Evolutionary conservation across 2,329 filamentous ascomycete genomes (phyloP), one percentile per base, ranked within the genome.

Genomic region (Colletotrichum magnum): DNA sequence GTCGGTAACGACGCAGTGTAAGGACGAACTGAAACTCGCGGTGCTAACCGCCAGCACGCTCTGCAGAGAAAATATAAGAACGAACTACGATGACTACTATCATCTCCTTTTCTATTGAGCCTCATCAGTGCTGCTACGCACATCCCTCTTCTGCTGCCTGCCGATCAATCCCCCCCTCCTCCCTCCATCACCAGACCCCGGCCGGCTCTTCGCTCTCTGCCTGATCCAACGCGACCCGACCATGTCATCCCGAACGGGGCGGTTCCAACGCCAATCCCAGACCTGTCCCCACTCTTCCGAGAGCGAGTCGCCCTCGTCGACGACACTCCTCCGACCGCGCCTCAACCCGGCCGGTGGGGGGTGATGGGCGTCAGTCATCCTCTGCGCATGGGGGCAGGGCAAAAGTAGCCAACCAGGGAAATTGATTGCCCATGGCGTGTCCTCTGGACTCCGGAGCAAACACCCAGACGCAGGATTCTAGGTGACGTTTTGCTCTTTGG

Each of bases 121-220:
- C 32, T 36, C 32, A 36, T 36, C 32, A 36, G 32, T 36, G 1
- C 10, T 36, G 32, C 32, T 36, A 2, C 21, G 3, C 21, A 24
- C 50, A 39, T 54, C 32, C 50, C 39, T 50, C 28, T 26, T 54
- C 51, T 54, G 59, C 26, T 54, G 59, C 59, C 59, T 54, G 59
- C 50, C 39, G 50, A 62, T 62, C 58, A 52, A 16, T 36, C 32
- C 24, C 47, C 24, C 47, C 53, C 53, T 15, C n/a, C 53, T 12
- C 26, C 26, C 32, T 21, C 28, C 26, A 54, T 6, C 28, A 41
- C 15, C 47, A 50, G 7, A 36, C 59, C 59, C 39, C 32, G 36
- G 24, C 47, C 58, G 58, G 45, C 45, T 47, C 58, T 36, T 59
- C 28, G 32, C 39, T 18, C 24, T 51, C 45, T 59, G 58, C 58